Evolutionary conservation across 495 filamentous ascomycete genomes (phyloP), one percentile per base, ranked within the genome.

Genomic region (Tricharina praecox): DNA sequence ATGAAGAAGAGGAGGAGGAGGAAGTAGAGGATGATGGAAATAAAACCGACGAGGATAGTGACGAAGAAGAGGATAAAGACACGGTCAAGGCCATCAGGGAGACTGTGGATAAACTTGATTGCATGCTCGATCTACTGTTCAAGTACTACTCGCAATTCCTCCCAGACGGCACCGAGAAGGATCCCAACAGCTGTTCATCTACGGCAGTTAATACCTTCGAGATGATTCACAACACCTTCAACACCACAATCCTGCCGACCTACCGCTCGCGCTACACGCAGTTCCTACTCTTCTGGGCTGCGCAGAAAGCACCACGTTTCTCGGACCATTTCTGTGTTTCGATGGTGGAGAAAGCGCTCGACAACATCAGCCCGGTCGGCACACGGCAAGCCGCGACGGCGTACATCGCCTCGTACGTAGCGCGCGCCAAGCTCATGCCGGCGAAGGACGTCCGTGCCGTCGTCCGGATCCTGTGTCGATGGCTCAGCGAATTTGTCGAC

Each of bases 331-430:
- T 95, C 56, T 79, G 80, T 24, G 75, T 78, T n/a, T 79, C 73
- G 0, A 84, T 85, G 49, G 73, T 85, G 21, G 66, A 79, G 30
- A 67, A 83, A n/a, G 69, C 79, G 30, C 74, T 77, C 50, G 72
- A 76, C 59, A 70, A 71, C 32, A 62, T 59, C 20, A 73, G 77
- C 39, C 73, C 85, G 0, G 70, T 74, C 8, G 70, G 84, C 30
- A 63, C 82, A 16, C 81, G 82, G 35, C 81, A 93, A 58, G 77
- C 83, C 1, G 81, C 88, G 0, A 81, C 83, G 25, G 79, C 86
- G n/a, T 99, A 96, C 59, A 72, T 95, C 7, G 85, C 85, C 23
- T 90, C 83, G 54, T 96, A 94, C 56, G 81, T 94, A 25, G 82
- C 90, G 1, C 74, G 90, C 30, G 92, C 85, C 3, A 78, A 81